Base-by-base conservation (phyloP, 441 rosid species). In the Pelargonium fulgidum region DNA sequence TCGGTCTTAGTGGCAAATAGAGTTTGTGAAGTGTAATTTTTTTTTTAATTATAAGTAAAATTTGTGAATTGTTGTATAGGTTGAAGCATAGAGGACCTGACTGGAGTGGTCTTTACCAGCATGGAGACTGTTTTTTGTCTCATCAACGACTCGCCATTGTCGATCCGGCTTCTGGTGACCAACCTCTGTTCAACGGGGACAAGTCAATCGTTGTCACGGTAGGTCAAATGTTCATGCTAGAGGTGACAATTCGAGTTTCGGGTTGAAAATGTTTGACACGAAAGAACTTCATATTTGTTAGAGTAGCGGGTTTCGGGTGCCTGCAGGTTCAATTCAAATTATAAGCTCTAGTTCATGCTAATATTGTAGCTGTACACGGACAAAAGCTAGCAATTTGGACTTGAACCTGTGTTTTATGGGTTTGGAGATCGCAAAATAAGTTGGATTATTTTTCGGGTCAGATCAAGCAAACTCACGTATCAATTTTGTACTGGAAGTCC, bases 151-250 rank as follows among this genome's bases (percentile, higher is more conserved):
- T 95, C 70, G 99, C 99, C 16, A 91, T 95, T 65, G 70, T 95
- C 24, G 99, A 95, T 76, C 98, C 99, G 11, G 66, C 96, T 73
- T 95, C 99, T 14, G 99, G 98, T 24, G 98, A 95, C 80, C 99
- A 95, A 76, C 98, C 99, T 0, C 96, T 95, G 9, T 95, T 86
- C 75, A 92, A 93, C 54, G 96, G 89, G 77, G 98, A 92, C 74
- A 91, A 91, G 85, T 79, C 96, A 20, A 68, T 95, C 48, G 82
- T 79, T 68, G 99, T 96, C 85, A 96, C 99, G 77, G 99, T 95
- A 88, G 33, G 61, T 7, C 62, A 54, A 17, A 17, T 16, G 19
- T 7, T 54, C 19, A 5, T 7, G 24, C 0, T 54, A 16, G 41
- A 36, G 41, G 41, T 36, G 41, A 8, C 8, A 3, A 45, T 67